Evolutionary conservation across 768 basidiomycete genomes (phyloP).

Genomic region (Auricularia auricula-judae): DNA sequence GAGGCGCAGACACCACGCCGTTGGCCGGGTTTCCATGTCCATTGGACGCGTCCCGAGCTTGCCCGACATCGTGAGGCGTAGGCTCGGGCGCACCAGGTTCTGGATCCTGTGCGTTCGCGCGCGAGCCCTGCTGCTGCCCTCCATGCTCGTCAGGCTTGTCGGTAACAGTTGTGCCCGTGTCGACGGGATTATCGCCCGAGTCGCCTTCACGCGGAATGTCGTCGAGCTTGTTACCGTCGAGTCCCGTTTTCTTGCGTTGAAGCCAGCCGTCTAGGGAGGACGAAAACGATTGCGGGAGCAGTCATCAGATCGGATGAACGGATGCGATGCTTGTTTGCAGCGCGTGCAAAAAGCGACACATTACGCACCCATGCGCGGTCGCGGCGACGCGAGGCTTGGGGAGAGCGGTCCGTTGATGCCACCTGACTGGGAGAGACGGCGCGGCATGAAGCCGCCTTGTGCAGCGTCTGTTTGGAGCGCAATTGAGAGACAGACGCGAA

Average conservation of each 20-base stretch:
- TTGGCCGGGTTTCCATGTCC: not conserved
- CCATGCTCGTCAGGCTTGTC: not conserved
- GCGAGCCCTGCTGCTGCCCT: not conserved
- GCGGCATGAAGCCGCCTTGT: not conserved
- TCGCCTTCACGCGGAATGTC: not conserved
- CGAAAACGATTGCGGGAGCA: not conserved
- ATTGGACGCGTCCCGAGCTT: not conserved
- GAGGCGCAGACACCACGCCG: not conserved
- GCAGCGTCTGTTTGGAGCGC: not conserved
- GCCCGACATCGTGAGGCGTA: not conserved
- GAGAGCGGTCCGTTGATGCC: not conserved
- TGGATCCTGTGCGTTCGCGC: not conserved
- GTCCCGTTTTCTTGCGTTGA: not conserved
- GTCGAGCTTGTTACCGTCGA: not conserved
- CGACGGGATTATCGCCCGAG: not conserved
- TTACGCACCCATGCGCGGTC: not conserved
- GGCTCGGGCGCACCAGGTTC: not conserved
- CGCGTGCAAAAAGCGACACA: not conserved
- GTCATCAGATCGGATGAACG: no score
- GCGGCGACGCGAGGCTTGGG: constrained; percentile 1
- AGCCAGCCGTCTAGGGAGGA: not conserved
- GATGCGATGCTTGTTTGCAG: no score
- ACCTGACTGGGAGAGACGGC: not conserved
- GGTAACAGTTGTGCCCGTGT: not conserved
- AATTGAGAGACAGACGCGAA: no score